Conservation (phyloP, 495 filamentous ascomycete genomes). For the Neurospora sp. region DNA sequence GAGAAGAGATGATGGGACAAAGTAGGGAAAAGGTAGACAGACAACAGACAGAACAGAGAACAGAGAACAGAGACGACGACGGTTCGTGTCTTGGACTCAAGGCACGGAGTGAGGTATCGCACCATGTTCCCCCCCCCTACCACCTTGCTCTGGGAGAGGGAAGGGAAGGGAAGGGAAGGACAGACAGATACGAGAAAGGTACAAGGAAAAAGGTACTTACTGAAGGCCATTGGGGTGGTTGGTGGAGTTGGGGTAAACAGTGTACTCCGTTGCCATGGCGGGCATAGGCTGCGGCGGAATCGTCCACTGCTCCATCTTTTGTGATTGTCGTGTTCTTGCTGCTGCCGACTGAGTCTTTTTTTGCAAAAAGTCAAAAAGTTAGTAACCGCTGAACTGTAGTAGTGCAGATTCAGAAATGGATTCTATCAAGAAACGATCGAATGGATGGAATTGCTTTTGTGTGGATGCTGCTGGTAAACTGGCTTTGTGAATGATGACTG, state of each 20-base stretch:
- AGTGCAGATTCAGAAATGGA: not conserved
- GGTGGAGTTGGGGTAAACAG: constrained; percentile 36
- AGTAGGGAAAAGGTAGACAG: constrained; percentile 3
- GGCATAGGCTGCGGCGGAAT: constrained; percentile 30
- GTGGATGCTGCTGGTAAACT: not conserved
- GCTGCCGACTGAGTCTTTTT: not conserved
- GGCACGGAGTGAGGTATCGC: not conserved
- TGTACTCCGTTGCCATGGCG: constrained; percentile 23
- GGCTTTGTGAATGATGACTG: not conserved
- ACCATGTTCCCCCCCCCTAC: not conserved
- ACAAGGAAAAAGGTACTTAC: constrained; percentile 41
- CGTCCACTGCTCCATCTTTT: constrained; percentile 41
- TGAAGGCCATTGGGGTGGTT: constrained; percentile 39
- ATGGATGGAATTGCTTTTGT: not conserved
- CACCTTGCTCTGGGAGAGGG: not conserved
- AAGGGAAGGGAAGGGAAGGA: constrained; percentile 3
- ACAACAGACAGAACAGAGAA: constrained; percentile 9
- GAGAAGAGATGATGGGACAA: not conserved
- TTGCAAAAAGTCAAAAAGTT: not conserved
- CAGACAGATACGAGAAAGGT: constrained; percentile 27
- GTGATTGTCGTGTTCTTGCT: not conserved
- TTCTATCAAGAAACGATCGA: not conserved
- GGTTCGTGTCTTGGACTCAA: constrained; percentile 6
- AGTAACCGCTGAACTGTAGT: not conserved
- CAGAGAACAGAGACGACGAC: not conserved